Percentiles rank a stretch among this genome's conserved stretches.
Evolutionary conservation across 2,329 filamentous ascomycete genomes (phyloP).

Genomic region (Hymenoscyphus salicellus): DNA sequence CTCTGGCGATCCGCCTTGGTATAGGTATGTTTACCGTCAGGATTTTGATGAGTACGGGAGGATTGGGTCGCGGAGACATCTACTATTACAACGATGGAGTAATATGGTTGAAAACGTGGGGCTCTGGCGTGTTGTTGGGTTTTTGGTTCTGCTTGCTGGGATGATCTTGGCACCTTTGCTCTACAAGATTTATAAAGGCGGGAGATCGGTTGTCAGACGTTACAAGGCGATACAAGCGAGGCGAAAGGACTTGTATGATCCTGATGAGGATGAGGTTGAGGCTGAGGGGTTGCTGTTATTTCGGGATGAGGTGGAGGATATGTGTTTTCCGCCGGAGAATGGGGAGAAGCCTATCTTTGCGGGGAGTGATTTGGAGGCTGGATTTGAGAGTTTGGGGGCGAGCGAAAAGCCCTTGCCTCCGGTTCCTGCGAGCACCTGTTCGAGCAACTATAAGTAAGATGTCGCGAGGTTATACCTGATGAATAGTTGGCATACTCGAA

Average conservation of each 20-base stretch:
- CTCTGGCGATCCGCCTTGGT: constrained; percentile 20
- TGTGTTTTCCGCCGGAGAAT: neutral
- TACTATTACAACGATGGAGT: constrained; percentile 18
- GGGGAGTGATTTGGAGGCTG: neutral
- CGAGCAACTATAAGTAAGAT: neutral
- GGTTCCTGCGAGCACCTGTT: neutral
- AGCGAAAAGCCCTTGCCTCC: neutral
- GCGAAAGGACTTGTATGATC: neutral
- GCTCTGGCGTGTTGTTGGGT: constrained; percentile 12
- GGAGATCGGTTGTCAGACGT: neutral
- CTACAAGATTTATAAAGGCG: constrained; percentile 13
- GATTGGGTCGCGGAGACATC: constrained; percentile 21
- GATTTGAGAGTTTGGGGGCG: neutral
- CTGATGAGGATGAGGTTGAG: neutral
- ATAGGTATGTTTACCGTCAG: constrained; percentile 23
- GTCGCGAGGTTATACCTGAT: neutral
- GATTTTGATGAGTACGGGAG: constrained; percentile 25
- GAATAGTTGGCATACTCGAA: neutral
- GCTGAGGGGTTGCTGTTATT: neutral
- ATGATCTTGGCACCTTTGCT: constrained; percentile 18
- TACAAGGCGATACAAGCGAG: neutral
- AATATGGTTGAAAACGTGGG: constrained; percentile 18
- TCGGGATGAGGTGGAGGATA: neutral
- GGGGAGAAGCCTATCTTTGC: neutral
- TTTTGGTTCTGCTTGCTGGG: constrained; percentile 17